Base-by-base conservation (phyloP, 306 rosid genomes). In the Rosa persica region DNA sequence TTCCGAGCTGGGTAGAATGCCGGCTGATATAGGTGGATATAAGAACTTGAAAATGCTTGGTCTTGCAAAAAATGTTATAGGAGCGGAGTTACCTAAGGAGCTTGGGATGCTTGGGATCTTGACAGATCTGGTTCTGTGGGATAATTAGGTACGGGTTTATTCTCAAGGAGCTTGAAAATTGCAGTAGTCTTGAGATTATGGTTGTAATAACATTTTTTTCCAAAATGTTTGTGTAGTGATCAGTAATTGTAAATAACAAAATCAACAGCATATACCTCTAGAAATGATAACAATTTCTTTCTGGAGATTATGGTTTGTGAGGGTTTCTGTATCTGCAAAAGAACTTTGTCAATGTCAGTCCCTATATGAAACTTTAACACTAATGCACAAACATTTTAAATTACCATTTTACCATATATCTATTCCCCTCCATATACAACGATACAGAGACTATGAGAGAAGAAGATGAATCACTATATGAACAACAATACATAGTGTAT, bases 1-100 rank as follows among this genome's bases (percentile, higher is more conserved):
- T 86, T 96, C 52, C 85, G 97, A 84, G 96, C 92, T 40, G 99
- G 99, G 48, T 91, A 91, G 65, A 96, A 96, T 85, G 81, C 99
- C 99, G 3, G 81, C 80, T 44, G 96, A 90, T 81, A 93, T 96
- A 42, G 67, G 96, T 58, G 80, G 90, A 38, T 93, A 97, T 78
- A 81, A 57, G 85, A 91, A 86, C 79, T 85, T 95, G 83, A 77
- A 72, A 42, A 36, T 82, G 67, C 97, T 96, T 52, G 99, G 99
- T 81, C 98, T 96, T 74, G 93, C 99, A 43, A 94, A 93, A 86
- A 96, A 96, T 80, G 79, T 67, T 61, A 75, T 96, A 17, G 93
- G 71, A 74, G 99, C 96, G 78, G 87, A 87, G 67, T 78, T 96
- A 39, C 99, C 97, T 2, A 86, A 83, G 40, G 98, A 89, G 86